Conservation (phyloP, 441 rosid genomes). For the Adansonia gregorii region DNA sequence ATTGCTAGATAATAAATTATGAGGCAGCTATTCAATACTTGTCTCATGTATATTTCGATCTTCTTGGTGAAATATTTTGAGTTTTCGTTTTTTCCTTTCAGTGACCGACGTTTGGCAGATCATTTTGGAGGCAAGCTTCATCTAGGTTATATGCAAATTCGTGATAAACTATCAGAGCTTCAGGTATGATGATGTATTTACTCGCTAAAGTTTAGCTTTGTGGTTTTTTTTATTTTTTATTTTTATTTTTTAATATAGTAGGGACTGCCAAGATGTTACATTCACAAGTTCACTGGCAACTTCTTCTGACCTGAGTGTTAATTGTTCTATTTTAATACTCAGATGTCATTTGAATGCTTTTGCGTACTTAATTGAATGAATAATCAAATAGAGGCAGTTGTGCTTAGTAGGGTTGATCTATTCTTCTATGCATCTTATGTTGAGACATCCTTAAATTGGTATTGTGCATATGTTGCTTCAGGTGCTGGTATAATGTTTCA, state of each 20-base stretch:
- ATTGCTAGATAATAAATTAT: conserved; percentile 54
- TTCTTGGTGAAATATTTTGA: conserved; percentile 38
- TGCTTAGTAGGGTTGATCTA: conserved; percentile 28
- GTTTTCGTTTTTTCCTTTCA: conserved; percentile 49
- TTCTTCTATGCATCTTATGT: conserved; percentile 25
- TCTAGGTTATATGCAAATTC: conserved; percentile 94
- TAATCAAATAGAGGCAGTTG: conserved; percentile 17
- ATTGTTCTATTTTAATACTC: background rate
- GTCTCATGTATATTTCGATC: conserved; percentile 34
- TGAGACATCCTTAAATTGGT: conserved; percentile 46
- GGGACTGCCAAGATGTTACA: background rate
- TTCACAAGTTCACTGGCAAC: conserved; percentile 7
- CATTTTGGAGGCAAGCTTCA: conserved; percentile 99
- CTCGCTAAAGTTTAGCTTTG: background rate
- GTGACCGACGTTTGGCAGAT: conserved; percentile 98
- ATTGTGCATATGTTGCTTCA: conserved; percentile 63
- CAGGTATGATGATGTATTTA: conserved; percentile 55
- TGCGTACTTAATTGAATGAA: background rate
- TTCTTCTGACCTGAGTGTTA: conserved; percentile 12
- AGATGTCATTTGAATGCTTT: conserved; percentile 13
- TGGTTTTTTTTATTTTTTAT: background rate
- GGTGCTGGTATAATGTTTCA: conserved; percentile 67
- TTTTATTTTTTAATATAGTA: background rate
- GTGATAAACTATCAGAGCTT: conserved; percentile 87
- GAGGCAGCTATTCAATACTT: conserved; percentile 36